Base-by-base conservation (phyloP, 176 grass and related monocot species). In the Pharus latifolius region DNA sequence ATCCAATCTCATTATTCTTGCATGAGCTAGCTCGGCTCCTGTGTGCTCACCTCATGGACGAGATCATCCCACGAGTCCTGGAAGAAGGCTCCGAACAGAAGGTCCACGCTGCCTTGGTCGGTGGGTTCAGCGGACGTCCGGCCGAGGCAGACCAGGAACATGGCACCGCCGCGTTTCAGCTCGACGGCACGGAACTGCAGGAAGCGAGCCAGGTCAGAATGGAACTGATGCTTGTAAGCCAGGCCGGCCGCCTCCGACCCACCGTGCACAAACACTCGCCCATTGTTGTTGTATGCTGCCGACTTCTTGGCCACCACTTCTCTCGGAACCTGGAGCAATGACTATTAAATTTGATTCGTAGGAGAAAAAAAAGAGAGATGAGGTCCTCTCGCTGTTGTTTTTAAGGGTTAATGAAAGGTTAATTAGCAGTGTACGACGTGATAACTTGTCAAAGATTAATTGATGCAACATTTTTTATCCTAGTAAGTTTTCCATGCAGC, bases 21-120 rank as follows among this genome's bases (percentile, higher is more conserved):
- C 61, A 63, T 34, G 71, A 47, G n/a, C n/a, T n/a, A 31, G 53
- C 28, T 25, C 45, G 57, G 23, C 16, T 20, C 2, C 20, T 6
- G 47, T 41, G 5, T 4, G 27, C 19, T 54, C 22, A 82, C 79
- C 79, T 83, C 80, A 2, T 49, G 28, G 25, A 77, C 46, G 26
- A 83, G 63, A 72, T 83, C 80, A 3, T 59, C 20, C 80, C 80
- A 83, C 16, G 80, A 53, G 52, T 70, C 47, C 35, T 83, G 40
- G 53, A 83, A 65, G 3, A 41, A 16, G 17, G n/a, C 52, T 4
- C 65, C 69, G 42, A 35, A 75, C 6, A 70, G 31, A 2, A 41
- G 46, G 45, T 44, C 54, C 3, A 65, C 55, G 37, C 32, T 25
- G 58, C 54, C 52, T 2, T 42, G 80, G 29, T 49, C 31, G 19